Evolutionary conservation across 208 protist species (phyloP).

Genomic region (Crithidia fasciculata): DNA sequence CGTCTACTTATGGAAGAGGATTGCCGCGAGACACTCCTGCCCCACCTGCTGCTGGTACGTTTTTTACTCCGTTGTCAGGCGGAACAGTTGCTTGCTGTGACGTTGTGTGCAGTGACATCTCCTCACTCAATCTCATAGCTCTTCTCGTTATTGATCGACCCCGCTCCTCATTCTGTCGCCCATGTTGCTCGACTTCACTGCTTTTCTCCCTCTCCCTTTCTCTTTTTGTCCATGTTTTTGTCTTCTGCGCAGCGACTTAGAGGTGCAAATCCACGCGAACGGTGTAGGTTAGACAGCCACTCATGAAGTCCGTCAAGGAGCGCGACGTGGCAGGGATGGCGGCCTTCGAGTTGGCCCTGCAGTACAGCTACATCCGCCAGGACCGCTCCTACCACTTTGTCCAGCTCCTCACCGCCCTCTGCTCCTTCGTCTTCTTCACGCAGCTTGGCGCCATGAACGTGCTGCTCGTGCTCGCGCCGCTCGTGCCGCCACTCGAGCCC

Average conservation of each 20-base stretch:
- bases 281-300: background rate
- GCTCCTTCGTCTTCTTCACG: constrained; percentile 68
- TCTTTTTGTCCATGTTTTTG: background rate
- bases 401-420: constrained; percentile 70
- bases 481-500: constrained; percentile 39
- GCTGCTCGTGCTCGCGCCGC: constrained; percentile 47
- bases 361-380: constrained; percentile 81
- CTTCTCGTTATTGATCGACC: too few species aligned
- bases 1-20: too few species aligned
- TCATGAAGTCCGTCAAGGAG: constrained; percentile 60
- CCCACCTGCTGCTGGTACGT: too few species aligned
- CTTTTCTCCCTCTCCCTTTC: background rate
- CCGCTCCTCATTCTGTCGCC: too few species aligned
- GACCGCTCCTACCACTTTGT: constrained; percentile 88
- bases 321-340: constrained; percentile 78
- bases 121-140: too few species aligned
- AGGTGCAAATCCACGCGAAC: background rate
- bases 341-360: constrained; percentile 85
- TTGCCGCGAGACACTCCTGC: too few species aligned
- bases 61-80: too few species aligned
- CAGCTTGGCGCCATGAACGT: constrained; percentile 37
- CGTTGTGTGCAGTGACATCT: too few species aligned
- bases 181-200: too few species aligned
- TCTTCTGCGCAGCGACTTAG: background rate
- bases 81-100: too few species aligned